These are phyloP conservation scores for Hericium alpestre DNA, from an alignment of 768 basidiomycete genomes.

Conservation along the genomic window DNA sequence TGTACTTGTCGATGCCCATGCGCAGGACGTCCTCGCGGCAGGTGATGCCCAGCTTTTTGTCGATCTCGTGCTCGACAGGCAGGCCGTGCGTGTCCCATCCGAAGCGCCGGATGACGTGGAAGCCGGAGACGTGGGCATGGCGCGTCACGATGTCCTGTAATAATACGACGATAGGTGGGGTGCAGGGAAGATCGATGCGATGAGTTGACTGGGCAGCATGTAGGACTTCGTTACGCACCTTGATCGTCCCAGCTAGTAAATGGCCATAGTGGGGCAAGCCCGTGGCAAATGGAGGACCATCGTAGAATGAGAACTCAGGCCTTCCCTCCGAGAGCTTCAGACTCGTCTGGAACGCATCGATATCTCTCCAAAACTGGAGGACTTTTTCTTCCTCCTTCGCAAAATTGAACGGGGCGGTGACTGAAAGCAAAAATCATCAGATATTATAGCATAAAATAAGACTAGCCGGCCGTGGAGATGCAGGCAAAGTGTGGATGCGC, in stretches of 20 bases:
- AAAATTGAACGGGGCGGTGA: slow-evolving; percentile 71
- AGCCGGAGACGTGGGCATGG: slow-evolving; percentile 87
- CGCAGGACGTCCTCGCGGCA: slow-evolving; percentile 87
- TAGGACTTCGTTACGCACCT: slow-evolving; percentile 36
- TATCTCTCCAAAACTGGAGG: slow-evolving; percentile 84
- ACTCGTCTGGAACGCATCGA: slow-evolving; percentile 94
- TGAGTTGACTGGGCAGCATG: neutral
- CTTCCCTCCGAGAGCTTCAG: slow-evolving; percentile 85
- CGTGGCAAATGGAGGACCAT: slow-evolving; percentile 95
- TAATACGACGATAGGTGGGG: neutral
- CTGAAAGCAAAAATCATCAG: slow-evolving; percentile 24
- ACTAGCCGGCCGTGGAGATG: too few species aligned
- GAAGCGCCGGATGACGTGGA: slow-evolving; percentile 87
- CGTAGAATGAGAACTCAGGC: slow-evolving; percentile 91
- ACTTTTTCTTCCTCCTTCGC: slow-evolving; percentile 86
- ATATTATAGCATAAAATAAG: too few species aligned
- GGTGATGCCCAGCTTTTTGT: slow-evolving; percentile 89
- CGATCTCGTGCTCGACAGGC: slow-evolving; percentile 98
- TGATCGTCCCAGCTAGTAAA: slow-evolving; percentile 85
- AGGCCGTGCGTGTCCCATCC: slow-evolving; percentile 99
- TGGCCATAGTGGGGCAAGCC: slow-evolving; percentile 96
- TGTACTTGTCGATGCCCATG: slow-evolving; percentile 97
- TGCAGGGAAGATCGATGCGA: neutral
- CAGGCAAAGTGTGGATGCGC: too few species aligned
- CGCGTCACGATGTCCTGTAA: slow-evolving; percentile 91